Conservation (phyloP, 2,329 filamentous ascomycete species). For the Raffaelea ambrosiae region DNA sequence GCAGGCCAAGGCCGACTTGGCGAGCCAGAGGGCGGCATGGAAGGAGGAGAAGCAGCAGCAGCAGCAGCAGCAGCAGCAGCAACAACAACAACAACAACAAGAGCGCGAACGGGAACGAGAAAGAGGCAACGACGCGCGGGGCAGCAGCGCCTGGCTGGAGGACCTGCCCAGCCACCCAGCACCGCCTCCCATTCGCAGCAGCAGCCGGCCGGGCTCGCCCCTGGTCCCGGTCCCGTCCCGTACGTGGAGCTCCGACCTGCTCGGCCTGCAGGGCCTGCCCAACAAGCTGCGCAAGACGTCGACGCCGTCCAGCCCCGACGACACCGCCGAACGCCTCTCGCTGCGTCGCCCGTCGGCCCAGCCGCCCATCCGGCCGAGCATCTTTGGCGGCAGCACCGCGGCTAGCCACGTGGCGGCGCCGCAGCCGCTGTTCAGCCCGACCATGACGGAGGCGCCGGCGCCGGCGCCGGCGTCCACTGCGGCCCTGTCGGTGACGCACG, state of each 20-base stretch:
- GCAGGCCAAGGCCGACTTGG: constrained; percentile 41
- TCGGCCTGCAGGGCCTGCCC: constrained; percentile 33
- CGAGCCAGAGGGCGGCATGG: constrained; percentile 35
- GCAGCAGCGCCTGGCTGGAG: constrained; percentile 44
- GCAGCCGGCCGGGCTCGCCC: constrained; percentile 47
- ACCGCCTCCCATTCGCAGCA: constrained; percentile 25
- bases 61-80: neutral
- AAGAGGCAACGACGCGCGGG: constrained; percentile 17
- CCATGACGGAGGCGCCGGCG: constrained; percentile 12
- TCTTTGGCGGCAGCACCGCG: constrained; percentile 24
- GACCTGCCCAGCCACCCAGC: constrained; percentile 31
- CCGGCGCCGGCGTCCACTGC: neutral
- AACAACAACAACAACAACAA: neutral
- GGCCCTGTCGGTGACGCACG: neutral
- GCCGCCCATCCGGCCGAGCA: constrained; percentile 31
- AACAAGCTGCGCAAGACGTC: constrained; percentile 37
- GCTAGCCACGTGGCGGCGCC: constrained; percentile 13
- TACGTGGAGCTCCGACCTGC: constrained; percentile 46
- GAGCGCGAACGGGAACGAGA: constrained; percentile 1
- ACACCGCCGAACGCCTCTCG: constrained; percentile 30
- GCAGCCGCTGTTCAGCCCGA: constrained; percentile 33
- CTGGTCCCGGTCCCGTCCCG: constrained; percentile 36
- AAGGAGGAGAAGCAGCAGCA: constrained; percentile 19
- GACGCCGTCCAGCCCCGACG: constrained; percentile 41
- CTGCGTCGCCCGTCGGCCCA: constrained; percentile 43